phyloP scores from a whole-genome alignment of 352 stramenopile genomes.

The Globisporangium takayamanum region DNA sequence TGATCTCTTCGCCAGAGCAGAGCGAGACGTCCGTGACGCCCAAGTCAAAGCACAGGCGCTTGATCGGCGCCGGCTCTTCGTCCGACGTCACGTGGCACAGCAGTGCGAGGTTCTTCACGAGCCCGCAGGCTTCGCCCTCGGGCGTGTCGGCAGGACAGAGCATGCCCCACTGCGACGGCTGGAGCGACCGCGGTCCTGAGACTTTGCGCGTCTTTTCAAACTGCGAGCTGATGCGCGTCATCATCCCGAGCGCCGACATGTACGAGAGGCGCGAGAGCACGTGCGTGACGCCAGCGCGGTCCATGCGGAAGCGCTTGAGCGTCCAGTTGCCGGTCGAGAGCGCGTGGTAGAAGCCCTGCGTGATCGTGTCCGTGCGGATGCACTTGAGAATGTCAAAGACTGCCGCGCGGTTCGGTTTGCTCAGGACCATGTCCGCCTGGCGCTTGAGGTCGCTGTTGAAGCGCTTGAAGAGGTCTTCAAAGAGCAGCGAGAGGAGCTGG shows the following conservation, averaged over 20 bases:
- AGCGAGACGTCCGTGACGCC: slow-evolving; percentile 95
- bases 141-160: slow-evolving; percentile 98
- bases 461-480: slow-evolving; percentile 98
- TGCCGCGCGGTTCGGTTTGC: slow-evolving; percentile 96
- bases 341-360: slow-evolving; percentile 88
- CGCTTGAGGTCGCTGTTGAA: slow-evolving; percentile 99
- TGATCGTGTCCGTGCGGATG: slow-evolving; percentile 97
- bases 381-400: slow-evolving; percentile 98
- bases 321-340: slow-evolving; percentile 97
- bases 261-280: slow-evolving; percentile 97
- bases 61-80: slow-evolving; percentile 91
- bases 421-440: slow-evolving; percentile 96
- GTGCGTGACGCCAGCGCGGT: slow-evolving; percentile 96
- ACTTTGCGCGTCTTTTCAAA: slow-evolving; percentile 99
- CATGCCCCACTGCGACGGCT: slow-evolving; percentile 99
- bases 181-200: slow-evolving; percentile 94
- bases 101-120: slow-evolving; percentile 99
- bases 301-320: slow-evolving; percentile 99
- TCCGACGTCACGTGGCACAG: slow-evolving; percentile 95
- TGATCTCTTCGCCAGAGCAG: slow-evolving; percentile 95
- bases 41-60: slow-evolving; percentile 95
- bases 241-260: slow-evolving; percentile 98
- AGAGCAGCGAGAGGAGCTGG: slow-evolving; percentile 97
- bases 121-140: slow-evolving; percentile 98
- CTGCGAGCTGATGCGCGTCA: slow-evolving; percentile 98